phyloP scores from a whole-genome alignment of 139 green algal species.

The Tetraselmis striata region DNA sequence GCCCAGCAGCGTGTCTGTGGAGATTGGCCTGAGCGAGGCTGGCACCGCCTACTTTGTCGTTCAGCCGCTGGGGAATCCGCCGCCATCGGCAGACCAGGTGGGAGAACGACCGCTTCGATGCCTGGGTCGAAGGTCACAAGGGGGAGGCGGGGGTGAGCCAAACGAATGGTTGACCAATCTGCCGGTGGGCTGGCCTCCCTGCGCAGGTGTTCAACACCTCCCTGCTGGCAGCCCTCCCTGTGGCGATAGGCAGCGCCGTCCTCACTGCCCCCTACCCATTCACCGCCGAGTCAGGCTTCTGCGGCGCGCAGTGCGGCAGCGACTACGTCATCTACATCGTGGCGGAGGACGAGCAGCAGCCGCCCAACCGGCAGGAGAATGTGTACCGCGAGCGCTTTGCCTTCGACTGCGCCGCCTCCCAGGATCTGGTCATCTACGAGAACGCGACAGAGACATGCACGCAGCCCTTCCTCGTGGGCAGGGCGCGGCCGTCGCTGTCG shows the following conservation, averaged over 20 bases:
- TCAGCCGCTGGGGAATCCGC: neutral
- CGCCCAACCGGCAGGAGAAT: neutral
- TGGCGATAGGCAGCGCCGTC: neutral
- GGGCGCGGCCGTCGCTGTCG: neutral
- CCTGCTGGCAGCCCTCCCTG: neutral
- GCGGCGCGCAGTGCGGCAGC: neutral
- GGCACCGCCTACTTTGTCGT: neutral
- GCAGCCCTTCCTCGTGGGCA: neutral
- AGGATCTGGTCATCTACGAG: neutral
- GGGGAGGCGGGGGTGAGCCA: too few species aligned
- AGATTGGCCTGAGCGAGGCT: neutral
- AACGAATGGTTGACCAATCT: too few species aligned
- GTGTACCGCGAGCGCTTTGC: neutral
- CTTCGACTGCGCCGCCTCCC: neutral
- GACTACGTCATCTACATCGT: neutral
- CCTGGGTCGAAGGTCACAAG: too few species aligned
- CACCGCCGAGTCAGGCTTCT: neutral
- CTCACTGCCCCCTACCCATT: neutral
- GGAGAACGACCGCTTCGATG: too few species aligned
- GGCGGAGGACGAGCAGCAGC: neutral
- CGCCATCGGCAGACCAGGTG: neutral
- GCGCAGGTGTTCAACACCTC: neutral
- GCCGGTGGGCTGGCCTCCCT: too few species aligned
- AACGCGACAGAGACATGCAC: neutral
- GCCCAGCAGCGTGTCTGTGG: neutral